Base-by-base conservation (phyloP, 2,329 filamentous ascomycete genomes). In the Monosporascus sp. region DNA sequence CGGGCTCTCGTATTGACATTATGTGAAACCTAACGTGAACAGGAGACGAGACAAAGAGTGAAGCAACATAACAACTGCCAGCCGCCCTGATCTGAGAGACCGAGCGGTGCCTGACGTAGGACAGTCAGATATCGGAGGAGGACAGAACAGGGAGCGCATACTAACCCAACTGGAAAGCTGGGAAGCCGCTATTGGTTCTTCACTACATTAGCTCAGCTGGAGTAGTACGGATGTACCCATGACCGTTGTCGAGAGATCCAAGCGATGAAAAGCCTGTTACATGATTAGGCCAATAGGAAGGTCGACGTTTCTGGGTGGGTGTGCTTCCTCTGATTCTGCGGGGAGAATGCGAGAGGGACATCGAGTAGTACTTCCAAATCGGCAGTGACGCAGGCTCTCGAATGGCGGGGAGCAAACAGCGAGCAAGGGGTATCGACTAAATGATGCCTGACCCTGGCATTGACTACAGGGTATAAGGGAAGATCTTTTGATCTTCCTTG, bases 211-310 rank as follows among this genome's bases (percentile, higher is more conserved):
- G 70, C 67, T 69, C 66, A 70, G 70, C 65, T 71, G 64, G 67
- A 72, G 68, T 71, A 69, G 67, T 18, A 71, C 74, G 74, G 73
- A 73, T 72, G 71, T 75, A 73, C 72, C 74, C 75, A 78, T 78
- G 74, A 73, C 74, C 71, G 74, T 75, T 74, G 73, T 72, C 66
- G 68, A 72, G 66, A 60, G 11, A 34, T 34, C 31, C 31, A 34
- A 34, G 31, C 3, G 31, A 34, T 11, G 31, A 34, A 34, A 34
- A 34, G 31, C 31, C 65, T 68, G 63, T 60, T 64, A 66, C 61
- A 52, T 56, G 53, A 56, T 60, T 56, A 58, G 60, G 57, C 75
- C 74, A 77, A 76, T 74, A 65, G 64, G 63, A 63, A 61, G 54
- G 60, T 58, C 57, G 57, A 57, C 50, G 38, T 44, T 50, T 56